phyloP scores from a whole-genome alignment of 2,329 filamentous ascomycete species.

The Fusarium anthophilum region DNA sequence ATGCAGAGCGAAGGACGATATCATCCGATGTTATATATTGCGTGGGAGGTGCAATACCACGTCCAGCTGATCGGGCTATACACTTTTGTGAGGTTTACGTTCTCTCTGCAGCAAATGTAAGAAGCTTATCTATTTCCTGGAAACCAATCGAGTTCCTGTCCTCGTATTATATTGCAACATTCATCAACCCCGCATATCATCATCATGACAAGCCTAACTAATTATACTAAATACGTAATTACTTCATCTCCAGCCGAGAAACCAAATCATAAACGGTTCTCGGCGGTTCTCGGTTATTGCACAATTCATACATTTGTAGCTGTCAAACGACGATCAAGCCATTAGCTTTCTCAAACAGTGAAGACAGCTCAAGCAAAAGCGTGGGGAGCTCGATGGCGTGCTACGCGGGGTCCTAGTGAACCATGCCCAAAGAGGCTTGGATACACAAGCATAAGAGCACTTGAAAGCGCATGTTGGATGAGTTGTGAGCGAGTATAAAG shows the following conservation, averaged over 20 bases:
- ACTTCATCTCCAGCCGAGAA: not conserved
- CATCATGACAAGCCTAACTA: not conserved
- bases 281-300: constrained; percentile 28
- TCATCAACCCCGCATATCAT: constrained; percentile 14
- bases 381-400: constrained; percentile 38
- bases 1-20: not conserved
- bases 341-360: not conserved
- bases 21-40: not conserved
- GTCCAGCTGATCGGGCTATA: not conserved
- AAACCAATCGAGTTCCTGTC: not conserved
- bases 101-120: not conserved
- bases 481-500: constrained; percentile 38
- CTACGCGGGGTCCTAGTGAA: constrained; percentile 22
- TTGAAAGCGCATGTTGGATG: not conserved
- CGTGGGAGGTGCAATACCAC: not conserved
- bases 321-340: constrained; percentile 15
- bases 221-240: not conserved
- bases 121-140: not conserved
- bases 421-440: constrained; percentile 36
- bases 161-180: not conserved
- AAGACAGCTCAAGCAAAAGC: constrained; percentile 14
- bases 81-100: not conserved
- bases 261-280: constrained; percentile 4
- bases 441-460: constrained; percentile 11
- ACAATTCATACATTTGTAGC: constrained; percentile 3